phyloP scores from a whole-genome alignment of 306 rosid species.

The Fagus crenata region DNA sequence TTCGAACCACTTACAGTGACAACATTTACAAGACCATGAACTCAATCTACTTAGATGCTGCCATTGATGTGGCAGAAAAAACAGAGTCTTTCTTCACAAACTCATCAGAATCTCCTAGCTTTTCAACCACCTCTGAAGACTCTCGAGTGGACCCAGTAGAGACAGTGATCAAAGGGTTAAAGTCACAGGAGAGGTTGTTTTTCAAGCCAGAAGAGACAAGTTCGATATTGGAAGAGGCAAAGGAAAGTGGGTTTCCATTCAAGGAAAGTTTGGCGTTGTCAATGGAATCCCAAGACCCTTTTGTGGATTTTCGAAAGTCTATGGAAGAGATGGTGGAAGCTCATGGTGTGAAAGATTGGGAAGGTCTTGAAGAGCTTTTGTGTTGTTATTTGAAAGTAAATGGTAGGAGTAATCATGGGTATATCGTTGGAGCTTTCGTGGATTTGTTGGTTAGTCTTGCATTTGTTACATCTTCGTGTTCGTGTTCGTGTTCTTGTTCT shows the following conservation, averaged over 20 bases:
- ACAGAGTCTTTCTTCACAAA: conserved; percentile 38
- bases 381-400: conserved; percentile 63
- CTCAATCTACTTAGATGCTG: conserved; percentile 47
- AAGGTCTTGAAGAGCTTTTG: conserved; percentile 64
- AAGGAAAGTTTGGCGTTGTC: conserved; percentile 47
- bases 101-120: conserved; percentile 36
- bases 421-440: conserved; percentile 64
- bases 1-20: conserved; percentile 35
- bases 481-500: conserved; percentile 6
- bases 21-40: conserved; percentile 46
- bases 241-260: conserved; percentile 35
- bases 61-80: conserved; percentile 15
- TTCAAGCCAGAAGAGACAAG: conserved; percentile 60
- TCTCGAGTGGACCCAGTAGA: conserved; percentile 46
- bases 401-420: conserved; percentile 44
- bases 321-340: conserved; percentile 88
- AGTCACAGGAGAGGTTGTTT: conserved; percentile 59
- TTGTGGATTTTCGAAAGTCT: conserved; percentile 61
- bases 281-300: conserved; percentile 64
- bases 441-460: conserved; percentile 63
- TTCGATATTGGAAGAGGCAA: conserved; percentile 47
- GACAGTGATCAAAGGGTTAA: conserved; percentile 48
- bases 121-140: conserved; percentile 38
- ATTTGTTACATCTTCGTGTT: conserved; percentile 11
- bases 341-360: conserved; percentile 63